A percentile compares a stretch with the other conserved stretches of the same genome.
Conservation (phyloP, 768 basidiomycete species). For the Rhizopogon vinicolor region DNA sequence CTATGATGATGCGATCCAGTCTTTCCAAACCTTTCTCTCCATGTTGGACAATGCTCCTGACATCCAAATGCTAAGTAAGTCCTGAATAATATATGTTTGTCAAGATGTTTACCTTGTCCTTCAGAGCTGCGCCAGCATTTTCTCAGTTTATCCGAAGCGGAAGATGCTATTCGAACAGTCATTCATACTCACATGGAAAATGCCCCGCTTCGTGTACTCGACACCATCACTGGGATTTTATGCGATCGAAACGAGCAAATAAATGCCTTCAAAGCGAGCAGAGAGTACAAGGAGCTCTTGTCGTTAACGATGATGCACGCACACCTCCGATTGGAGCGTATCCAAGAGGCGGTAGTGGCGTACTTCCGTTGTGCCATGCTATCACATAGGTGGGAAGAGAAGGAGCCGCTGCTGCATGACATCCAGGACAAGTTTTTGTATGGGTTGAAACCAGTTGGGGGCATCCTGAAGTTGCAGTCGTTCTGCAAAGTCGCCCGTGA, state of each 20-base stretch:
- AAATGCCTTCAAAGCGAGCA: background rate
- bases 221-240: background rate
- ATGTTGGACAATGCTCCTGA: background rate
- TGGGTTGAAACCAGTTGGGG: slow-evolving; percentile 10
- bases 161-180: background rate
- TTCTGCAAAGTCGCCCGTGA: slow-evolving; percentile 16
- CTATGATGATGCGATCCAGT: slow-evolving; percentile 76
- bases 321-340: background rate
- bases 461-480: slow-evolving; percentile 11
- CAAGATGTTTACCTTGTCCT: background rate
- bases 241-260: background rate
- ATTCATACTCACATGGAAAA: background rate
- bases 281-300: background rate
- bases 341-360: background rate
- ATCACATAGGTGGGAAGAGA: slow-evolving; percentile 17
- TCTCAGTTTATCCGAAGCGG: background rate
- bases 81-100: background rate
- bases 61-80: background rate
- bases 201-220: background rate
- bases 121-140: background rate
- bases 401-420: slow-evolving; percentile 16
- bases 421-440: slow-evolving; percentile 14
- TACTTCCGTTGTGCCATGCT: slow-evolving; percentile 18
- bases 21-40: slow-evolving; percentile 31
- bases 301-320: background rate